phyloP scores from a whole-genome alignment of 345 rosid genomes.

The Populus ilicifolia region DNA sequence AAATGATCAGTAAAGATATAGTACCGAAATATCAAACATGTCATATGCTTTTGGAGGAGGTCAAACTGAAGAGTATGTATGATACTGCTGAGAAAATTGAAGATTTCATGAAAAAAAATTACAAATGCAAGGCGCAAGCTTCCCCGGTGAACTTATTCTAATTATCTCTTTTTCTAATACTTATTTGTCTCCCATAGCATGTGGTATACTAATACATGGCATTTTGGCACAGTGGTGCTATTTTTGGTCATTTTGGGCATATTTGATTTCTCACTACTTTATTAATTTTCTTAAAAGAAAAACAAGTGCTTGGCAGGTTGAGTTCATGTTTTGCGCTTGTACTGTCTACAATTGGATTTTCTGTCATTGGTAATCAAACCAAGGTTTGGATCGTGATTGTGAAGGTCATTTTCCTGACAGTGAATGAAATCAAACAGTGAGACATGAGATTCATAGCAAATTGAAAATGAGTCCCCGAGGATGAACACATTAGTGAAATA shows the following conservation, averaged over 20 bases:
- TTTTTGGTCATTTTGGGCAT: background rate
- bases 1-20: slow-evolving; percentile 67
- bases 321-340: background rate
- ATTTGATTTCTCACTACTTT: background rate
- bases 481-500: too few relatives aligned
- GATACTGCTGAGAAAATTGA: slow-evolving; percentile 57
- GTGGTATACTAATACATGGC: background rate
- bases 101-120: slow-evolving; percentile 51
- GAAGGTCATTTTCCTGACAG: background rate
- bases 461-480: too few relatives aligned
- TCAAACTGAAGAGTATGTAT: slow-evolving; percentile 46
- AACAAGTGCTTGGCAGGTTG: background rate
- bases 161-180: background rate
- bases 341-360: background rate
- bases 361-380: background rate
- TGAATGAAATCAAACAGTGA: too few relatives aligned
- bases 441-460: background rate
- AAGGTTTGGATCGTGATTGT: background rate
- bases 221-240: background rate
- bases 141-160: background rate
- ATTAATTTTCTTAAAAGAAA: too few relatives aligned
- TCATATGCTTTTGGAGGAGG: slow-evolving; percentile 58
- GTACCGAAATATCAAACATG: slow-evolving; percentile 60
- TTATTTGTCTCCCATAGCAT: background rate
- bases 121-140: slow-evolving; percentile 17